A percentile compares a stretch with the other conserved stretches of the same genome.
These are phyloP conservation scores for Pyronema domesticum DNA, from an alignment of 495 filamentous ascomycete genomes.

Conservation along the genomic window DNA sequence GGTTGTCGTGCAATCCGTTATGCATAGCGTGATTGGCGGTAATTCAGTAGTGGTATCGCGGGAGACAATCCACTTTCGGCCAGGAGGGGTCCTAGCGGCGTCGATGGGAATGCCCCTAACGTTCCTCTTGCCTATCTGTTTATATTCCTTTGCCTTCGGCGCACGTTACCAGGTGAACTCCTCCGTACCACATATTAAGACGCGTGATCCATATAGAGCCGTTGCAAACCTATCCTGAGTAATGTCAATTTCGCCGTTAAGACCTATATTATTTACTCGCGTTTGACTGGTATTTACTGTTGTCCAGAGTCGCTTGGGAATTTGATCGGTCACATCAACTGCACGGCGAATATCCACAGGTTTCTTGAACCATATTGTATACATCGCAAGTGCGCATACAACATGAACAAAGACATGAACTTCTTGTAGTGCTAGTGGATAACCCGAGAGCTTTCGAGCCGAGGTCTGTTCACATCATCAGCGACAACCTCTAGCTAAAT, in stretches of 20 bases:
- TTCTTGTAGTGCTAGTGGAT: constrained; percentile 3
- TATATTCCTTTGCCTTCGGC: too few species aligned
- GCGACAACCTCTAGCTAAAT: neutral
- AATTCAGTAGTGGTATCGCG: too few species aligned
- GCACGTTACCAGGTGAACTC: neutral
- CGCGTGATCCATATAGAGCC: neutral
- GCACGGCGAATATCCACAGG: constrained; percentile 2
- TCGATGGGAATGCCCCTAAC: too few species aligned
- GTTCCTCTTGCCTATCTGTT: too few species aligned
- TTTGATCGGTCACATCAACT: neutral
- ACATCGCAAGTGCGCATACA: constrained; percentile 4
- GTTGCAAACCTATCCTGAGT: too few species aligned
- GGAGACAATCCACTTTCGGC: too few species aligned
- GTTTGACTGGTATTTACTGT: neutral
- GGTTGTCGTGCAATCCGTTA: too few species aligned
- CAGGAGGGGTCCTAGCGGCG: too few species aligned
- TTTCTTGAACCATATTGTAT: constrained; percentile 6
- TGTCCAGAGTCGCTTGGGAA: neutral
- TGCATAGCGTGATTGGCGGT: too few species aligned
- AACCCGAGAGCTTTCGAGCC: neutral
- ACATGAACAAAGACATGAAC: constrained; percentile 5
- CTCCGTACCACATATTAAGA: neutral
- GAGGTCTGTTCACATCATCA: neutral
- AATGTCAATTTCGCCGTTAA: too few species aligned
- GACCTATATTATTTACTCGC: too few species aligned